Evolutionary conservation across 2,329 filamentous ascomycete genomes (phyloP).

Genomic region (Botrytis hyacinthi): DNA sequence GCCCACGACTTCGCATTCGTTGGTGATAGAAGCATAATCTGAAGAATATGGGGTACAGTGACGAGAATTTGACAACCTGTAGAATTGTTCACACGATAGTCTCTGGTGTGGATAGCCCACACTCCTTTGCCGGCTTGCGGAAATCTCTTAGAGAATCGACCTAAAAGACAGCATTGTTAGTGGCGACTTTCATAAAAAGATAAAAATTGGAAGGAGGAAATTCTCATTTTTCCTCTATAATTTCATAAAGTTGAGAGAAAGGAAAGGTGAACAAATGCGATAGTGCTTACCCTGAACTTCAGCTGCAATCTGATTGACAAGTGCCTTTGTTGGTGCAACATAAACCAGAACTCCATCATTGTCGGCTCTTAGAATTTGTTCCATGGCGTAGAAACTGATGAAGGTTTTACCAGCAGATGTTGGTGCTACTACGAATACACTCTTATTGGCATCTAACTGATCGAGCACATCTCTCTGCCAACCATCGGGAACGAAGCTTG

Average conservation of each 20-base stretch:
- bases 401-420: slow-evolving; percentile 82
- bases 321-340: slow-evolving; percentile 76
- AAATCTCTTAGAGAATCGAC: slow-evolving; percentile 64
- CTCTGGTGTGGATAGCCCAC: slow-evolving; percentile 76
- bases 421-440: slow-evolving; percentile 72
- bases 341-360: slow-evolving; percentile 74
- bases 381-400: slow-evolving; percentile 83
- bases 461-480: slow-evolving; percentile 77
- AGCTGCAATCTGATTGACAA: slow-evolving; percentile 81
- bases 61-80: slow-evolving; percentile 72
- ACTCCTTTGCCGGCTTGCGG: slow-evolving; percentile 61
- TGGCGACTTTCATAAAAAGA: background rate
- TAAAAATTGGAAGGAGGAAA: background rate
- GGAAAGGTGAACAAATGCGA: background rate
- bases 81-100: slow-evolving; percentile 72
- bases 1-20: slow-evolving; percentile 67
- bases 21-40: slow-evolving; percentile 71
- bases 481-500: slow-evolving; percentile 67
- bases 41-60: slow-evolving; percentile 74
- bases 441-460: slow-evolving; percentile 66
- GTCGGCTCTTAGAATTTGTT: slow-evolving; percentile 65
- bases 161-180: slow-evolving; percentile 25
- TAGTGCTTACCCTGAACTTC: slow-evolving; percentile 60
- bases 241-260: background rate
- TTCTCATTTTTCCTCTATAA: background rate